Conservation (phyloP, 164 flowering plant genomes). For the Chimonanthus praecox region DNA sequence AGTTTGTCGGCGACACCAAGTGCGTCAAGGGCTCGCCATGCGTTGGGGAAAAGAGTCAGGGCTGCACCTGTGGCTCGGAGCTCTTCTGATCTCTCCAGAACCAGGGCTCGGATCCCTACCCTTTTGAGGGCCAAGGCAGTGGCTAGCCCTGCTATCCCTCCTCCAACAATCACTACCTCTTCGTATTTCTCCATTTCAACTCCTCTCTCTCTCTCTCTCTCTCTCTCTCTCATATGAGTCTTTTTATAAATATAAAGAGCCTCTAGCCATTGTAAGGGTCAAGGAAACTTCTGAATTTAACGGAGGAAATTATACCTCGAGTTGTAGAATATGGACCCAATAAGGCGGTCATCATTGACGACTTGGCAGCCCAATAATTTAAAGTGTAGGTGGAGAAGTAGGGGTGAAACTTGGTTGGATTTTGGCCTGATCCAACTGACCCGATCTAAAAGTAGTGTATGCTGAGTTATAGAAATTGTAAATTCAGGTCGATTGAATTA, state of each 20-base stretch:
- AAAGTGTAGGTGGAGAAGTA: not conserved
- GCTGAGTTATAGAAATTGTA: too few species aligned
- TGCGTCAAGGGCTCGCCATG: conserved; percentile 32
- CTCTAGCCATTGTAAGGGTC: too few species aligned
- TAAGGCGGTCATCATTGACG: too few species aligned
- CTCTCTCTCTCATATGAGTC: not conserved
- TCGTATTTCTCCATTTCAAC: conserved; percentile 4
- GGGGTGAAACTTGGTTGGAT: not conserved
- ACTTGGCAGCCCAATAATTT: too few species aligned
- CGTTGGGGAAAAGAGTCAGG: conserved; percentile 25
- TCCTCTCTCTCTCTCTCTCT: not conserved
- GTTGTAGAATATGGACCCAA: not conserved
- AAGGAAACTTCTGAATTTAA: not conserved
- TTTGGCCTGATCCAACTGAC: not conserved
- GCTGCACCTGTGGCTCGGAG: conserved; percentile 28
- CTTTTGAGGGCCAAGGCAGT: conserved; percentile 21
- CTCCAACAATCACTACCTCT: conserved; percentile 30
- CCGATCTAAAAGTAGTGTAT: too few species aligned
- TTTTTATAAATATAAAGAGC: not conserved
- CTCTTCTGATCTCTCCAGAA: conserved; percentile 19
- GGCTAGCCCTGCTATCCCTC: conserved; percentile 27
- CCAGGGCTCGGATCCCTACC: conserved; percentile 14
- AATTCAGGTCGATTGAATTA: too few species aligned
- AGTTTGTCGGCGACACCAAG: conserved; percentile 39
- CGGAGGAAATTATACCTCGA: not conserved